These are phyloP conservation scores for Magnaporthiopsis incrustans DNA, from an alignment of 2,329 filamentous ascomycete species.

Conservation along the genomic window DNA sequence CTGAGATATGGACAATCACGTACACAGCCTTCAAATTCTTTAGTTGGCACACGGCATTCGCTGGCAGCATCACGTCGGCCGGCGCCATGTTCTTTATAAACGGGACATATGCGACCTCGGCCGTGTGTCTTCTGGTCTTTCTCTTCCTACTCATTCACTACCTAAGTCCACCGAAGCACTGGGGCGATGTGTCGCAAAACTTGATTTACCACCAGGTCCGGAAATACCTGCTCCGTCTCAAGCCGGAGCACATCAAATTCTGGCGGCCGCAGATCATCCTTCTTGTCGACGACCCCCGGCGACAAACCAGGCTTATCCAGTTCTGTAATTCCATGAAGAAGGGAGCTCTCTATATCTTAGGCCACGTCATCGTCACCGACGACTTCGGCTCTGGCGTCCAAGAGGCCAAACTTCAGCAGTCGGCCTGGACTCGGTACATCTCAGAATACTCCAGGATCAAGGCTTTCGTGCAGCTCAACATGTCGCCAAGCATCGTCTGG, in stretches of 20 bases:
- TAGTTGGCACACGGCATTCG: conserved; percentile 72
- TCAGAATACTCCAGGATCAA: conserved; percentile 76
- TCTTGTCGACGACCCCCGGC: conserved; percentile 74
- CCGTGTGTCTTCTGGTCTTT: conserved; percentile 64
- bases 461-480: conserved; percentile 79
- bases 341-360: conserved; percentile 74
- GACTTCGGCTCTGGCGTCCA: conserved; percentile 73
- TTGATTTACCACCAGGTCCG: conserved; percentile 81
- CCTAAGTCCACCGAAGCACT: conserved; percentile 74
- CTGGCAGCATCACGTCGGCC: conserved; percentile 68
- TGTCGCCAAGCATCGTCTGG: conserved; percentile 78
- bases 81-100: conserved; percentile 88
- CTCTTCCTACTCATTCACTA: conserved; percentile 83
- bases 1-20: neutral
- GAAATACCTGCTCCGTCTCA: conserved; percentile 77
- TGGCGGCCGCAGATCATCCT: conserved; percentile 85
- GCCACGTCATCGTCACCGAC: conserved; percentile 79
- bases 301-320: conserved; percentile 74
- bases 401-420: conserved; percentile 73
- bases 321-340: conserved; percentile 92
- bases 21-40: conserved; percentile 71
- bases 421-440: conserved; percentile 79
- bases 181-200: conserved; percentile 86
- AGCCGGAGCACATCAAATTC: conserved; percentile 86
- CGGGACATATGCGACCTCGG: conserved; percentile 67